Evolutionary conservation across 2,329 filamentous ascomycete genomes (phyloP), one percentile per base, ranked within the genome.

Genomic region (Verticillium albo-atrum): DNA sequence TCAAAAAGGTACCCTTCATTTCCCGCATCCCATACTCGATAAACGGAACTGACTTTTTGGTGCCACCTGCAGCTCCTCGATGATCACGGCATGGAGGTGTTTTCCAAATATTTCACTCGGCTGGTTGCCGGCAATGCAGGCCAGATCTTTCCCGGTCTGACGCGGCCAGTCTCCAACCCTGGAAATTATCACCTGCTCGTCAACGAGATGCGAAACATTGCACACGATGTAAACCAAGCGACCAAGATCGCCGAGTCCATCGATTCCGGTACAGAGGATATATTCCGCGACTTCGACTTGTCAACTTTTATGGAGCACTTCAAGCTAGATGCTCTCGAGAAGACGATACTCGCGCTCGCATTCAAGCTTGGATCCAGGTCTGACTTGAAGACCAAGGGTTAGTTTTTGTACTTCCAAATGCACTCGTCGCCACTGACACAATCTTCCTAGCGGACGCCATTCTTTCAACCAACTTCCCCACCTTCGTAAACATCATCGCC

Each of bases 81-180:
- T 86, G 93, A 94, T 70, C 89, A 96, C 92, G 93, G 93, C 72
- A 99, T 99, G 94, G 96, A 99, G 83, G 92, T 97, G 72, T 97
- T 93, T 75, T 88, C 91, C 62, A 96, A 93, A 81, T 97, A 95
- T 76, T 96, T 99, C 77, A 89, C 92, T 75, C 91, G 94, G 76
- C 83, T 98, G 73, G 86, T 99, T 71, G 90, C 89, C 76, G 89
- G 89, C 77, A 97, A 97, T 86, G 92, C 93, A 69, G 81, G 89
- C 64, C 89, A 95, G 70, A 95, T 99, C 73, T 98, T 98, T 72
- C 89, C 92, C 56, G 87, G 89, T 64, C 81, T 88, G 58, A 90
- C 86, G 68, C 85, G 92, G 75, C 84, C 86, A 59, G 84, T 87
- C 65, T 84, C 91, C 65, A 90, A 89, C 74, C 82, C 89, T 57